Evolutionary conservation across 345 rosid genomes (phyloP), one percentile per base, ranked within the genome.

Genomic region (Pistacia atlantica): DNA sequence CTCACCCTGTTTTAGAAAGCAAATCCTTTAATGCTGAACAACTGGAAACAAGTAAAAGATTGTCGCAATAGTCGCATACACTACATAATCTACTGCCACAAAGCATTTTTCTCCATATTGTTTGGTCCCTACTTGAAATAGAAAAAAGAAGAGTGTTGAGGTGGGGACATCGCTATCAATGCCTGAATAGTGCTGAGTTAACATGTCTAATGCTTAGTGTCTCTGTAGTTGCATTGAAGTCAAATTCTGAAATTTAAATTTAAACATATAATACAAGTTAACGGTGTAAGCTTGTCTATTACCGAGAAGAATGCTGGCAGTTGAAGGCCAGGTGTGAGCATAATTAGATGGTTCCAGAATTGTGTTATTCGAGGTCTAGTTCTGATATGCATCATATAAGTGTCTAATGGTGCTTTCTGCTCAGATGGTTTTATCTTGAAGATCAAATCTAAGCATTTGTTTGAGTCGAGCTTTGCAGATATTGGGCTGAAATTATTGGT

Each of bases 321-420:
- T 68, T 68, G 72, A 54, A 14, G 1, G 14, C 73, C 6, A n/a
- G 54, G 74, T 35, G 14, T 69, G 45, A 54, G 73, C 48, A 6
- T 22, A 57, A 69, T 16, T 54, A 31, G 42, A 33, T 51, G 28
- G 62, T 33, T 54, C 56, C 33, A 37, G 28, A 70, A 33, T 46
- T 31, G 14, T 51, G 8, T 33, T 12, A 17, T 20, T 70, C 49
- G 7, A 62, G 65, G 28, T 63, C 11, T 63, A 42, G 45, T 42
- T 42, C 45, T 42, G 45, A 42, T 42, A 42, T 42, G 45, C 45
- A 42, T 42, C 7, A 42, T 42, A 4, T 42, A 6, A 52, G n/a
- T 52, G 18, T n/a, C 57, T 4, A 12, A 51, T 51, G 55, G 55
- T 12, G 14, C 17, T 52, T 52, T 51, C 16, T 51, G 0, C 28